Evolutionary conservation across 2,329 filamentous ascomycete species (phyloP), one percentile per base, ranked within the genome.

Genomic region (Raffaelea deltoideospora): DNA sequence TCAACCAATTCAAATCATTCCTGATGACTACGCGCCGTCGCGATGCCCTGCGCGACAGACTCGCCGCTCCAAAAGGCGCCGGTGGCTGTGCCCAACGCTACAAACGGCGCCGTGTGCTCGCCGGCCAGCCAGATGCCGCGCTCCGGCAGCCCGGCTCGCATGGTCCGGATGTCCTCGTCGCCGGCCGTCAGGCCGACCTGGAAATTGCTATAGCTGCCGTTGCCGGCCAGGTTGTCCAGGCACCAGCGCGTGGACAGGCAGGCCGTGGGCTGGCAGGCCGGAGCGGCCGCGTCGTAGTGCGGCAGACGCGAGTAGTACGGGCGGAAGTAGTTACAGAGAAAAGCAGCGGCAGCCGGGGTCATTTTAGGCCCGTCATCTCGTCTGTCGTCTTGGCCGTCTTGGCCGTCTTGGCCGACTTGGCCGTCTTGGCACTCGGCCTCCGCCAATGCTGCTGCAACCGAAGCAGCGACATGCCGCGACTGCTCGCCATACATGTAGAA

Each of bases 11-110:
- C 20, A 11, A 11, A 7, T 19, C 22, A 20, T 30, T 3, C 10
- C 19, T 7, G 8, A 18, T n/a, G 51, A 14, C 59, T 66, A 51
- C 77, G 78, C 8, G 57, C 62, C 48, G 67, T 62, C 1, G 63
- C 59, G 40, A 86, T 71, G 50, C 76, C 70, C 53, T 63, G 68
- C 1, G 69, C 86, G 24, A 86, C 81, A 17, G 68, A 70, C 60
- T 93, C 84, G 1, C 87, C 87, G 53, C 81, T 85, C 84, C 84
- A 93, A 54, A 85, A 95, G 10, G 88, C 88, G 1, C 88, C 88
- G 1, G 85, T 92, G 11, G 79, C 81, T 5, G 87, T 95, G 0
- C 87, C 88, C 42, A 95, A 56, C 10, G 82, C 86, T 21, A 92
- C 76, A 60, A 94, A 93, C 5, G 87, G 86, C 37, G 84, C 79